Conservation (phyloP, 2,329 filamentous ascomycete genomes). For the Diatrype stigma region DNA sequence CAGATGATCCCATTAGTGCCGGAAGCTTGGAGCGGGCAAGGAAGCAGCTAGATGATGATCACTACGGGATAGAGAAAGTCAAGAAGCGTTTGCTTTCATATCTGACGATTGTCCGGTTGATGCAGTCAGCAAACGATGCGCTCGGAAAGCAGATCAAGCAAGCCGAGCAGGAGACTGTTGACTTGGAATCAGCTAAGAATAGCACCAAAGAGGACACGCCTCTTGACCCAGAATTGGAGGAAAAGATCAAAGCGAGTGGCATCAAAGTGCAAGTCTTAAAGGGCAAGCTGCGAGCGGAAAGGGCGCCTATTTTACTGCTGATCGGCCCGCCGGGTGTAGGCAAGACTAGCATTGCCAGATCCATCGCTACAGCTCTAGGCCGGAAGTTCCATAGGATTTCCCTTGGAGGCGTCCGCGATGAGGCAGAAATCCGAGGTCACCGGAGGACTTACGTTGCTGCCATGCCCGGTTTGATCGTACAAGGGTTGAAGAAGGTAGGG, state of each 20-base stretch:
- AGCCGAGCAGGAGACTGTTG: conserved; percentile 53
- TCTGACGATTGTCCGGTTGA: conserved; percentile 89
- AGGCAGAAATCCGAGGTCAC: conserved; percentile 94
- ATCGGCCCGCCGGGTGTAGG: conserved; percentile 92
- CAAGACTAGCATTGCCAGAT: conserved; percentile 93
- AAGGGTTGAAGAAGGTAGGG: conserved; percentile 89
- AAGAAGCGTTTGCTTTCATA: conserved; percentile 97
- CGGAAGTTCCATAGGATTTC: conserved; percentile 97
- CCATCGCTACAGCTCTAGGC: conserved; percentile 84
- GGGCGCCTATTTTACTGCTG: conserved; percentile 90
- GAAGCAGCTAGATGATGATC: conserved; percentile 90
- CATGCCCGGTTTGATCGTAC: conserved; percentile 96
- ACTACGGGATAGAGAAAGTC: conserved; percentile 94
- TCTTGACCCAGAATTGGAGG: conserved; percentile 33
- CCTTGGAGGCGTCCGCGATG: conserved; percentile 89
- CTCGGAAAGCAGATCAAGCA: conserved; percentile 74
- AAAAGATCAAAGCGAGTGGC: conserved; percentile 39
- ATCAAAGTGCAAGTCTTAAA: conserved; percentile 72
- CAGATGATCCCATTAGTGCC: conserved; percentile 78
- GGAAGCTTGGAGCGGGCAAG: conserved; percentile 76
- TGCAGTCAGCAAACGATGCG: conserved; percentile 83
- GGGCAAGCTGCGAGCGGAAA: conserved; percentile 83
- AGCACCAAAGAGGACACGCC: conserved; percentile 23
- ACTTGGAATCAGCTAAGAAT: conserved; percentile 38
- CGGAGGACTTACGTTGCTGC: conserved; percentile 94